Percentiles rank a stretch among this genome's conserved stretches.
phyloP scores from a whole-genome alignment of 768 basidiomycete genomes.

The Phylloporus sp. region DNA sequence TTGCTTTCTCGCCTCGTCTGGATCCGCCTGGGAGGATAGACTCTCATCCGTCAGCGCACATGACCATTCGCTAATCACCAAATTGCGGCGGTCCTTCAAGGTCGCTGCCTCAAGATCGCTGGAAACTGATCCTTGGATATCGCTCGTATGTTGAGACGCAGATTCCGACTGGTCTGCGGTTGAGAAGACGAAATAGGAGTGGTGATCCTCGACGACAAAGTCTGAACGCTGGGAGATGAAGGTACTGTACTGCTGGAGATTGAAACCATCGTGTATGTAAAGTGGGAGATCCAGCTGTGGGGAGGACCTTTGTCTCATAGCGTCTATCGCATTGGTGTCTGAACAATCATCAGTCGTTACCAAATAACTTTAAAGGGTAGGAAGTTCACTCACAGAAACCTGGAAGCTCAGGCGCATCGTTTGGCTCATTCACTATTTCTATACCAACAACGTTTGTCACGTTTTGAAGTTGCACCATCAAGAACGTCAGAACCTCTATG shows the following conservation, averaged over 20 bases:
- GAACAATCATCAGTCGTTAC: neutral
- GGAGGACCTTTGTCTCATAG: constrained; percentile 16
- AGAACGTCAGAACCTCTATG: constrained; percentile 38
- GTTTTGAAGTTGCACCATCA: constrained; percentile 30
- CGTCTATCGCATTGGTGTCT: constrained; percentile 21
- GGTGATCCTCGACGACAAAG: constrained; percentile 72
- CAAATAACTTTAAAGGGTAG: neutral
- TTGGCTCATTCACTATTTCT: constrained; percentile 55
- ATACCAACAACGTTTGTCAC: constrained; percentile 55
- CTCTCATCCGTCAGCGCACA: constrained; percentile 49
- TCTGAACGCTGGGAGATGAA: constrained; percentile 49
- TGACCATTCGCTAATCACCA: constrained; percentile 52
- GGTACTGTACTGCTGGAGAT: constrained; percentile 34
- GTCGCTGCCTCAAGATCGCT: constrained; percentile 21
- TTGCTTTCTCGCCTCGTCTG: constrained; percentile 38
- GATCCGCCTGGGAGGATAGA: constrained; percentile 44
- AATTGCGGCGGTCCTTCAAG: constrained; percentile 34
- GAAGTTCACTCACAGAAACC: constrained; percentile 29
- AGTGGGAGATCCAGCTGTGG: constrained; percentile 46
- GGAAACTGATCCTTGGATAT: constrained; percentile 27
- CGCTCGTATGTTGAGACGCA: constrained; percentile 41
- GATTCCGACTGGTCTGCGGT: constrained; percentile 44
- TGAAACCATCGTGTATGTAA: constrained; percentile 69
- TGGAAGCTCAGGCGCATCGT: constrained; percentile 43
- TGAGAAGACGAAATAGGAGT: constrained; percentile 69